phyloP scores from a whole-genome alignment of 176 grass and related monocot species.

The Panicum miliaceum region DNA sequence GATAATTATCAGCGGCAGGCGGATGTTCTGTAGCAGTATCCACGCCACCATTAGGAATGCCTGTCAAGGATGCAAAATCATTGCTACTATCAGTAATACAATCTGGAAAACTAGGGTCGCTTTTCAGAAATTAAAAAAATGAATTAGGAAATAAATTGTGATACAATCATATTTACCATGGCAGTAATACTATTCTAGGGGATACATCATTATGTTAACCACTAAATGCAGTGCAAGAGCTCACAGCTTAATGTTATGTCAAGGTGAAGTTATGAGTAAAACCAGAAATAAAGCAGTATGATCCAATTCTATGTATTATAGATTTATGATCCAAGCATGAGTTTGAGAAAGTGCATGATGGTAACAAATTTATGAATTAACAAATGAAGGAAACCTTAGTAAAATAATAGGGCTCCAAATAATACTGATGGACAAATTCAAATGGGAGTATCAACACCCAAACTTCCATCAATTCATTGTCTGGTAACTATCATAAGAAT shows the following conservation, averaged over 20 bases:
- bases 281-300: not conserved
- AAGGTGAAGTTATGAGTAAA: not conserved
- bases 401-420: not conserved
- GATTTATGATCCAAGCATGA: not conserved
- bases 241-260: not conserved
- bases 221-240: not conserved
- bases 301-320: not conserved
- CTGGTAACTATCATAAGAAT: not conserved
- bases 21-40: slow-evolving; percentile 46
- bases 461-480: not conserved
- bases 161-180: not conserved
- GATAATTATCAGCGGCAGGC: slow-evolving; percentile 34
- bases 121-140: not conserved
- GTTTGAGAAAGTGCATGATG: not conserved
- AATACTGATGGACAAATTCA: not conserved
- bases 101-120: not conserved
- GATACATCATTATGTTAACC: not conserved
- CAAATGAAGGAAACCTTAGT: not conserved
- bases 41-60: slow-evolving; percentile 33
- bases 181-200: not conserved
- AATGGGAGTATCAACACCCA: not conserved
- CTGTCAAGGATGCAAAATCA: slow-evolving; percentile 43
- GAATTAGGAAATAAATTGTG: not conserved
- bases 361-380: not conserved
- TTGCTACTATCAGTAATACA: slow-evolving; percentile 22